Evolutionary conservation across 2,329 filamentous ascomycete species (phyloP).

Genomic region (Akanthomyces lecanii): DNA sequence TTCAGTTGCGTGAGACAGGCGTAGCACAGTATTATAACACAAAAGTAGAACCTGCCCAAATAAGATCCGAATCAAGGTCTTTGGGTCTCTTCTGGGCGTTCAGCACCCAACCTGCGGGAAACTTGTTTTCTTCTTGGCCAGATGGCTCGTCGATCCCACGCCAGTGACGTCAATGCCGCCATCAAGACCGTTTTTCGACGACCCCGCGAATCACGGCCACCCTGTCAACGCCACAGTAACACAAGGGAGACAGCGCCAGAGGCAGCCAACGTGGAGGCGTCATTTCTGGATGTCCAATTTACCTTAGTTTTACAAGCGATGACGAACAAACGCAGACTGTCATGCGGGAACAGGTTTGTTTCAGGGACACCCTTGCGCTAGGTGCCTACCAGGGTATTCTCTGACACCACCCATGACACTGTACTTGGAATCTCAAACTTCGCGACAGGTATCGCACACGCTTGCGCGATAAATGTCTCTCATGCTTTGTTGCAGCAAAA

Average conservation of each 20-base stretch:
- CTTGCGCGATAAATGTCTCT: no score
- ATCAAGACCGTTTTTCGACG: neutral
- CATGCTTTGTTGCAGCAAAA: no score
- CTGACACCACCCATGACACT: neutral
- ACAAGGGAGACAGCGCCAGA: neutral
- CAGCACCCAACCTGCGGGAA: neutral
- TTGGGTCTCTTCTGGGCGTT: neutral
- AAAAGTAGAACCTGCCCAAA: neutral
- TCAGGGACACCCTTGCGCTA: neutral
- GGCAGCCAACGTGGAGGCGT: neutral
- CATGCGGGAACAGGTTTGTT: neutral
- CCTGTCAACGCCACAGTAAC: neutral
- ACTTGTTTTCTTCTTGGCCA: slow-evolving; percentile 9
- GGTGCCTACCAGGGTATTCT: neutral
- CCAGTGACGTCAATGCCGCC: slow-evolving; percentile 22
- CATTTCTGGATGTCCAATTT: neutral
- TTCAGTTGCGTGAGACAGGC: neutral
- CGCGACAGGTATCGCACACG: no score
- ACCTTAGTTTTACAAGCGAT: neutral
- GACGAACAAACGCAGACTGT: neutral
- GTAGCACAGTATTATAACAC: neutral
- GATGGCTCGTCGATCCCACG: slow-evolving; percentile 6
- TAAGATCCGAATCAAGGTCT: neutral
- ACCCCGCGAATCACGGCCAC: neutral
- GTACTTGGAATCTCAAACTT: no score